Evolutionary conservation across 176 grass and related monocot species (phyloP), one percentile per base, ranked within the genome.

Genomic region (Oryza coarctata): DNA sequence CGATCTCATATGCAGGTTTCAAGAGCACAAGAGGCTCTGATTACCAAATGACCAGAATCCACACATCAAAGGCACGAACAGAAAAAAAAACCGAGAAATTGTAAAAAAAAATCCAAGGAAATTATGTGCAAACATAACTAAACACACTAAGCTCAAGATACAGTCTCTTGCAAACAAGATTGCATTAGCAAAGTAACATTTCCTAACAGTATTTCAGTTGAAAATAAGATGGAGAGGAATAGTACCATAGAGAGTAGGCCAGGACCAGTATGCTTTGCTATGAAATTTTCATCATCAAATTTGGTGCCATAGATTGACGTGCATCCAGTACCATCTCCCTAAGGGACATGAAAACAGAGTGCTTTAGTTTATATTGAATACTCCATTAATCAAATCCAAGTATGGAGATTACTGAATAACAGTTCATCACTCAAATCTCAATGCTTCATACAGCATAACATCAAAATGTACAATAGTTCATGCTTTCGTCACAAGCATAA

Each of bases 251-350:
- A 98, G 63, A 98, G 91, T 47, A 98, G 84, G 44, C 93, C 93
- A 87, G 96, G 87, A 4, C 96, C 93, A 22, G 93, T 98, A 88
- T 98, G 96, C 82, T 95, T 98, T 63, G 96, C 96, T 25, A 71
- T 91, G 74, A 98, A 98, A 87, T 98, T 98, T 83, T 98, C 96
- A 85, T 98, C 96, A 74, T 98, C 96, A 85, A 98, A 98, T 82
- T 95, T 93, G 77, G 88, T 95, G 32, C 96, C 90, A 11, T 98
- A 93, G 32, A 98, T 98, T 76, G 93, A 91, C 33, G 66, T 78
- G 74, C 87, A 99, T 75, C 93, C 96, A 90, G 86, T 95, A 36
- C 96, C 93, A 91, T 99, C 96, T 27, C 91, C 93, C 93, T 99
- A 50, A 36, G 87, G 74, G 41, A 65, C 40, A 77, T 38, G 32